Evolutionary conservation across 2,329 filamentous ascomycete species (phyloP).

Genomic region (Beauveria caledonica): DNA sequence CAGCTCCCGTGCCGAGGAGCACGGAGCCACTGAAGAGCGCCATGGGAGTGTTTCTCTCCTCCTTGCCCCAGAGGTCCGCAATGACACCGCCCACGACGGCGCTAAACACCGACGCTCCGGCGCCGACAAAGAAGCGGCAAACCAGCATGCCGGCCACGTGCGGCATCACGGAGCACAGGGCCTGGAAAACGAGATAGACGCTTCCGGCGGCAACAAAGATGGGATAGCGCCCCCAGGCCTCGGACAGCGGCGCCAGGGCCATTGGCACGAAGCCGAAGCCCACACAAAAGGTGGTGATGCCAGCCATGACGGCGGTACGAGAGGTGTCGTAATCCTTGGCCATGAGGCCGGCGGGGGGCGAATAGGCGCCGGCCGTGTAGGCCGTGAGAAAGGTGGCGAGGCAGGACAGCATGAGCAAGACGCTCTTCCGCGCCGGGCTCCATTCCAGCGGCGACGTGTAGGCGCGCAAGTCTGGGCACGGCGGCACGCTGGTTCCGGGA

Average conservation of each 20-base stretch:
- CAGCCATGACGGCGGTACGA: conserved; percentile 57
- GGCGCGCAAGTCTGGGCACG: conserved; percentile 54
- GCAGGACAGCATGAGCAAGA: conserved; percentile 67
- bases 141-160: conserved; percentile 67
- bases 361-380: conserved; percentile 74
- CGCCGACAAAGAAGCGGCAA: conserved; percentile 66
- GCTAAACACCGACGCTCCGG: conserved; percentile 70
- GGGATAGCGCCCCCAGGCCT: conserved; percentile 78
- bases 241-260: conserved; percentile 78
- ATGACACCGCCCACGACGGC: conserved; percentile 92
- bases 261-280: conserved; percentile 82
- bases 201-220: conserved; percentile 70
- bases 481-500: conserved; percentile 35
- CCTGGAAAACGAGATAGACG: conserved; percentile 62
- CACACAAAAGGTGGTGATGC: conserved; percentile 73
- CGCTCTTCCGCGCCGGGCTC: conserved; percentile 58
- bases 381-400: conserved; percentile 69
- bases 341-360: conserved; percentile 59
- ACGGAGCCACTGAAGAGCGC: conserved; percentile 75
- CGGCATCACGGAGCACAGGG: conserved; percentile 63
- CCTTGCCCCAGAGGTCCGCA: conserved; percentile 71
- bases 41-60: conserved; percentile 83
- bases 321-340: conserved; percentile 56
- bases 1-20: conserved; percentile 69
- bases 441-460: conserved; percentile 68